Evolutionary conservation across 2,329 filamentous ascomycete species (phyloP).

Genomic region (Tolypocladium tropicale): DNA sequence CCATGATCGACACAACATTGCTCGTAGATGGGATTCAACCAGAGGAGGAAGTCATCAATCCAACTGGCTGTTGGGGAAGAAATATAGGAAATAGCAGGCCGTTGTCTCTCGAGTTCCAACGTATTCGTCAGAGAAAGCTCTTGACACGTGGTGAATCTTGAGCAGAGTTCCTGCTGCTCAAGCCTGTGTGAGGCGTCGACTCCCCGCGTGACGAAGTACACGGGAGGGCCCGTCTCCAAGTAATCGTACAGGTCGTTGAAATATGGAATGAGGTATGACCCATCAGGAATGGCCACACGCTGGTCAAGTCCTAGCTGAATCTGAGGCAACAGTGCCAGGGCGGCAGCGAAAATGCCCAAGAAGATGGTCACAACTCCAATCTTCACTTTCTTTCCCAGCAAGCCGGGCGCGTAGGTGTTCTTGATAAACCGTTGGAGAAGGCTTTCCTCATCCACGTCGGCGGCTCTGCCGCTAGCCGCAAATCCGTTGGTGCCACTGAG

Average conservation of each 20-base stretch:
- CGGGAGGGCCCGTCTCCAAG: constrained; percentile 80
- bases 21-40: constrained; percentile 79
- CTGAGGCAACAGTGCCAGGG: constrained; percentile 72
- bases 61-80: constrained; percentile 83
- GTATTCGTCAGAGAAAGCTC: constrained; percentile 77
- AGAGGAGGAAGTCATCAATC: constrained; percentile 94
- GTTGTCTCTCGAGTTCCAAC: constrained; percentile 87
- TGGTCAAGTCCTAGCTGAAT: constrained; percentile 87
- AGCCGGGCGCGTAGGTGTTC: constrained; percentile 72
- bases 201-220: constrained; percentile 86
- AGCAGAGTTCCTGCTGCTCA: constrained; percentile 80
- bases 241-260: constrained; percentile 95
- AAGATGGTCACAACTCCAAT: constrained; percentile 68
- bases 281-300: constrained; percentile 84
- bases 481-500: constrained; percentile 49
- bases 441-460: constrained; percentile 76
- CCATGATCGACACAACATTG: constrained; percentile 61
- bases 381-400: constrained; percentile 76
- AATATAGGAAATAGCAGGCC: constrained; percentile 79
- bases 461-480: constrained; percentile 42
- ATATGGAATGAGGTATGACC: constrained; percentile 90
- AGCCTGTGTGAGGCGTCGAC: constrained; percentile 66
- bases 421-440: constrained; percentile 79
- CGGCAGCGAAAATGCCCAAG: constrained; percentile 77
- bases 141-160: constrained; percentile 82